These are phyloP conservation scores for Trichoderma sp. DNA, from an alignment of 2,329 filamentous ascomycete genomes.

Conservation along the genomic window DNA sequence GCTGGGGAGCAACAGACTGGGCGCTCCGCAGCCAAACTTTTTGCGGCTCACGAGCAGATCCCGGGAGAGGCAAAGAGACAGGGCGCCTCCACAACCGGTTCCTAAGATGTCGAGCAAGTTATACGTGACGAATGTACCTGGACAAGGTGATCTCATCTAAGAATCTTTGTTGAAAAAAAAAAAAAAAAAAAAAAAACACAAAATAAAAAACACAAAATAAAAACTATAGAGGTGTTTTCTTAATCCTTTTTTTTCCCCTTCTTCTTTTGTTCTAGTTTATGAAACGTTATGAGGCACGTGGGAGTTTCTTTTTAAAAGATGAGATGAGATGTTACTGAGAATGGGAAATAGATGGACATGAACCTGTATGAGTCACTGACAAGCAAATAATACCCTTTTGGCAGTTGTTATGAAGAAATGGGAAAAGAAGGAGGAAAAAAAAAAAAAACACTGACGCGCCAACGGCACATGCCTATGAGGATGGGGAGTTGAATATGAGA, in stretches of 20 bases:
- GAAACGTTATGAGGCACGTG: slow-evolving; percentile 1
- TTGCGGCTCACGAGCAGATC: slow-evolving; percentile 33
- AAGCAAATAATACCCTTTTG: slow-evolving; percentile 15
- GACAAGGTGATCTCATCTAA: slow-evolving; percentile 37
- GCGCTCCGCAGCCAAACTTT: slow-evolving; percentile 43
- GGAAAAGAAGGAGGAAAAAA: not conserved
- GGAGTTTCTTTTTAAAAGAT: not conserved
- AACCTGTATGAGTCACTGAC: not conserved
- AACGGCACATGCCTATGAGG: not conserved
- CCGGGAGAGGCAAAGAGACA: slow-evolving; percentile 33
- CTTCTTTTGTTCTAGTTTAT: not conserved
- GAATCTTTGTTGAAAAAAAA: not conserved
- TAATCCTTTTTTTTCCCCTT: not conserved
- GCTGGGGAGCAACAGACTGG: slow-evolving; percentile 58
- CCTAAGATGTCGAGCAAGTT: slow-evolving; percentile 40
- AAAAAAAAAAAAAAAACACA: too few relatives aligned
- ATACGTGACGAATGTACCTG: slow-evolving; percentile 33
- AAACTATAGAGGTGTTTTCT: not conserved
- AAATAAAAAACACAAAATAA: too few relatives aligned
- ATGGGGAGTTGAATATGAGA: not conserved
- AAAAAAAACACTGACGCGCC: not conserved
- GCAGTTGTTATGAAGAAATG: not conserved
- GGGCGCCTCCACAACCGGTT: slow-evolving; percentile 39
- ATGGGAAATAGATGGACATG: slow-evolving; percentile 10
- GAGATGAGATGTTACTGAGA: not conserved